These are phyloP conservation scores for Quercus cerris DNA, from an alignment of 306 rosid genomes.

Conservation along the genomic window DNA sequence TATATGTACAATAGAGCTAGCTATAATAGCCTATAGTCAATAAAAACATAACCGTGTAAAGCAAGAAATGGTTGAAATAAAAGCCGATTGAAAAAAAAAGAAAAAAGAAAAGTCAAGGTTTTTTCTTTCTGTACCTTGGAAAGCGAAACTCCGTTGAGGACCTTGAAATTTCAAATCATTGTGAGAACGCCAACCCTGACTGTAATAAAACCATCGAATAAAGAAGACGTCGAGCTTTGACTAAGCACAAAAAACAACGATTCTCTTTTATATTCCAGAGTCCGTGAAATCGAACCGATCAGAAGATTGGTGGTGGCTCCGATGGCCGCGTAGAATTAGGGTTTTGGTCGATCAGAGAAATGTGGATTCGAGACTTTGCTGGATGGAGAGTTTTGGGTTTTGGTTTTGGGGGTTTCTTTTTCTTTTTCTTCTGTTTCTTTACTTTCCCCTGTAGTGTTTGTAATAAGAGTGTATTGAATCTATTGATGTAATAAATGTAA, in stretches of 20 bases:
- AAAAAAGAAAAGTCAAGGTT: neutral
- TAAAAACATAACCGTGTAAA: neutral
- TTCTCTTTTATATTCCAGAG: no score
- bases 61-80: conserved; percentile 2
- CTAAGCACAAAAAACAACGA: no score
- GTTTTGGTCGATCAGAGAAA: no score
- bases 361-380: no score
- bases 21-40: neutral
- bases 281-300: no score
- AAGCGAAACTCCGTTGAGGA: conserved; percentile 38
- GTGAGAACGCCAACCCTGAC: conserved; percentile 16
- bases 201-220: neutral
- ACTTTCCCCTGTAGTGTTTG: neutral
- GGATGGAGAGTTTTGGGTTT: neutral
- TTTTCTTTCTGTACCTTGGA: conserved; percentile 22
- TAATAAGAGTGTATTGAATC: no score
- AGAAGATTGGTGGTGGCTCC: no score
- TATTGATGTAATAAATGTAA: no score
- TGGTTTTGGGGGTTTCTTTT: neutral
- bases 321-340: no score
- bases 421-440: no score
- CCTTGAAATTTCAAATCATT: neutral
- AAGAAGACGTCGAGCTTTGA: no score
- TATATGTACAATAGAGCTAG: neutral
- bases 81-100: neutral